phyloP scores from a whole-genome alignment of 2,329 filamentous ascomycete species.

The Bipolaris sorokiniana region DNA sequence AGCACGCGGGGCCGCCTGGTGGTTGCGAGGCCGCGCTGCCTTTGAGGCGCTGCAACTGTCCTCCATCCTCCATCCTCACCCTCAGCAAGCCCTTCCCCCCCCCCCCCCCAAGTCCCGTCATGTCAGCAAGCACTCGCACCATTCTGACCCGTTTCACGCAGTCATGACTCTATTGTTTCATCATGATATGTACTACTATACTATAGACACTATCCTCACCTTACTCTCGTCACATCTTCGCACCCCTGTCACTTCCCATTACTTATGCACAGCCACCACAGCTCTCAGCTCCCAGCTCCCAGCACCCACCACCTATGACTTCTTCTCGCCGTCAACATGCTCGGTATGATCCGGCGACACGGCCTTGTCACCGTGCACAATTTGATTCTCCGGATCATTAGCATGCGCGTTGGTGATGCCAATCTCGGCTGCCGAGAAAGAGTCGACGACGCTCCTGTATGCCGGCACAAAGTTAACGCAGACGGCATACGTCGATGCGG shows the following conservation, averaged over 20 bases:
- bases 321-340: constrained; percentile 17
- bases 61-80: background rate
- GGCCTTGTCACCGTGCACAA: constrained; percentile 15
- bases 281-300: background rate
- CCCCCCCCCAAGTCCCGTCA: background rate
- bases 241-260: background rate
- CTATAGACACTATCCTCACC: too few species aligned
- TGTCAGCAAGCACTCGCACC: background rate
- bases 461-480: constrained; percentile 67
- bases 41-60: background rate
- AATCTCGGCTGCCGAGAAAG: constrained; percentile 55
- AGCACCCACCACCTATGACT: constrained; percentile 8
- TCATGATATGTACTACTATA: background rate
- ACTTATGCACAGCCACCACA: background rate
- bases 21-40: background rate
- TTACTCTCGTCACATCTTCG: background rate
- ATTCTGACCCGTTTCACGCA: background rate
- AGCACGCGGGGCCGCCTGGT: background rate
- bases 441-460: constrained; percentile 69
- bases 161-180: background rate
- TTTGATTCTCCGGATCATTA: constrained; percentile 41
- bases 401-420: constrained; percentile 48
- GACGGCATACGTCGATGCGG: constrained; percentile 55
- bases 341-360: constrained; percentile 22
- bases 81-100: too few species aligned